A percentile compares a stretch with the other conserved stretches of the same genome.
phyloP scores from a whole-genome alignment of 2,329 filamentous ascomycete genomes.

The Dactylonectria macrodidyma region DNA sequence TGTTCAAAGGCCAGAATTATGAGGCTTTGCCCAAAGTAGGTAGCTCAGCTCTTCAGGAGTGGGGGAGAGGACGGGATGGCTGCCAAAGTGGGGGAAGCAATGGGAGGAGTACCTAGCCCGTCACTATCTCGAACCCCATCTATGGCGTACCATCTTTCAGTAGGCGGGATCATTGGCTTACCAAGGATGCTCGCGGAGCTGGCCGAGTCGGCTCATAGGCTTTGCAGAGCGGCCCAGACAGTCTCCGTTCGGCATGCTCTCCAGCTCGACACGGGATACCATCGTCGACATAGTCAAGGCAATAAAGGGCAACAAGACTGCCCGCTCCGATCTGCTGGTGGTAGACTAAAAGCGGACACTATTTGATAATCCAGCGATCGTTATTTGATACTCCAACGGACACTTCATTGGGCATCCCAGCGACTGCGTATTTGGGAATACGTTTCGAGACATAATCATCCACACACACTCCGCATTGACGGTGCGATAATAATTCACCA shows the following conservation, averaged over 20 bases:
- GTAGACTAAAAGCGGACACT: background rate
- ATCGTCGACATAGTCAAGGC: conserved; percentile 21
- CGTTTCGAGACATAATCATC: background rate
- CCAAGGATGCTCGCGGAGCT: conserved; percentile 19
- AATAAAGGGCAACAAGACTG: conserved; percentile 24
- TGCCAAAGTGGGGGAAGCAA: conserved; percentile 8
- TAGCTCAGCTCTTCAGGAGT: conserved; percentile 17
- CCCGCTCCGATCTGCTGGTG: conserved; percentile 1
- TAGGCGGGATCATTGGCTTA: background rate
- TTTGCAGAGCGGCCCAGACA: background rate
- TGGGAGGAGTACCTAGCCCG: background rate
- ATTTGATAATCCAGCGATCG: background rate
- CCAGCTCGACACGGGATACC: background rate
- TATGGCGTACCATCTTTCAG: conserved; percentile 19
- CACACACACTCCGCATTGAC: background rate
- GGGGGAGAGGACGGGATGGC: conserved; percentile 27
- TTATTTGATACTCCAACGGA: conserved; percentile 1
- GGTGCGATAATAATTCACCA: conserved; percentile 7
- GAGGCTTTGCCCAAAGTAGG: background rate
- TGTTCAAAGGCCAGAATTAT: background rate
- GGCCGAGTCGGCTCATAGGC: conserved; percentile 20
- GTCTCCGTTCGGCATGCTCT: conserved; percentile 8
- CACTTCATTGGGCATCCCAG: background rate
- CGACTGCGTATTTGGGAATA: background rate
- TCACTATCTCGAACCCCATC: conserved; percentile 29